Evolutionary conservation across 106 monocot genomes (phyloP).

Genomic region (Allium fistulosum): DNA sequence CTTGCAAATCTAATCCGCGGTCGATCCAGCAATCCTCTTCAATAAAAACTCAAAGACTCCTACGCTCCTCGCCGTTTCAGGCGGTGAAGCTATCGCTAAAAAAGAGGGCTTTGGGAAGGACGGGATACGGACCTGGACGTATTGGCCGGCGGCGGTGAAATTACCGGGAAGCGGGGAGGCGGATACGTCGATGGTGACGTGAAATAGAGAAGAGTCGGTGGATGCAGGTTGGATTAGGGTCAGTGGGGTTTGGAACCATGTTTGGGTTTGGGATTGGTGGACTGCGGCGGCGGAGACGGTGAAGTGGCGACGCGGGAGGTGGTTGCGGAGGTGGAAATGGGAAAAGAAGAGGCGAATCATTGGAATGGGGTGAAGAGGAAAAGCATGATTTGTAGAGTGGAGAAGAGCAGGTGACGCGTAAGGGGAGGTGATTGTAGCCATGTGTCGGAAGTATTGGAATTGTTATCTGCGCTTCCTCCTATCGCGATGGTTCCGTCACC

Average conservation of each 20-base stretch:
- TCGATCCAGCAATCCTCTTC: slow-evolving; percentile 57
- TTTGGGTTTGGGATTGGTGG: slow-evolving; percentile 29
- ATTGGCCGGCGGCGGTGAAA: slow-evolving; percentile 64
- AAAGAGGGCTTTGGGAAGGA: slow-evolving; percentile 37
- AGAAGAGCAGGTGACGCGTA: not conserved
- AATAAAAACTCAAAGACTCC: slow-evolving; percentile 67
- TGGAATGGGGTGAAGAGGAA: not conserved
- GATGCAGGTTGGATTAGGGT: slow-evolving; percentile 53
- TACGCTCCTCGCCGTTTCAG: slow-evolving; percentile 7
- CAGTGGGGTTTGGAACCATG: slow-evolving; percentile 53
- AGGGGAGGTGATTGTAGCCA: too few species aligned
- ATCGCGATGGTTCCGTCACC: too few species aligned
- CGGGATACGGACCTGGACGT: slow-evolving; percentile 67
- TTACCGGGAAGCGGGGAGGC: slow-evolving; percentile 38
- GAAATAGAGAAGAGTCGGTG: slow-evolving; percentile 60
- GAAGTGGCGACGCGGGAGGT: slow-evolving; percentile 15
- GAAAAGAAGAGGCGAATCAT: slow-evolving; percentile 7
- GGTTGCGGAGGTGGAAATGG: slow-evolving; percentile 21
- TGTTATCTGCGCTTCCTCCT: too few species aligned
- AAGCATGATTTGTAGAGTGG: not conserved
- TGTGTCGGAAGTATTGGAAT: too few species aligned
- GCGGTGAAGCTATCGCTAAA: slow-evolving; percentile 83
- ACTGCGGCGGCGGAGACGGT: slow-evolving; percentile 30
- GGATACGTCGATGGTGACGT: slow-evolving; percentile 53
- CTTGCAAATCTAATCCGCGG: slow-evolving; percentile 52